Conservation (phyloP, 2,329 filamentous ascomycete genomes). For the Pseudocercospora ulei region DNA sequence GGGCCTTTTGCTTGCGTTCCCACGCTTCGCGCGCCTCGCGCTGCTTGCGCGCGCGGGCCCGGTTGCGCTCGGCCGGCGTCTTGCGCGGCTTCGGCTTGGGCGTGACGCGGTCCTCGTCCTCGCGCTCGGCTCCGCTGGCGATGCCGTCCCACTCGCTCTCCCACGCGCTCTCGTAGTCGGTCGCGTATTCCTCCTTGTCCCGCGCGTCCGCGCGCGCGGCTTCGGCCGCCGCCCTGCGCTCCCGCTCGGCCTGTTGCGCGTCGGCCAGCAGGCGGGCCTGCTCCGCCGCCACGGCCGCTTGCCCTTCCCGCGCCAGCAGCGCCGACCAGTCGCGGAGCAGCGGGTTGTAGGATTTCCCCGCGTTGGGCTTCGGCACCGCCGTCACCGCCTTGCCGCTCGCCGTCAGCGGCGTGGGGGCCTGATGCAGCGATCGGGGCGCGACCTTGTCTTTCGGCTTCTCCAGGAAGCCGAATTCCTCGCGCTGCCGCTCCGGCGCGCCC, state of each 20-base stretch:
- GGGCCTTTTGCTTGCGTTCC: slow-evolving; percentile 63
- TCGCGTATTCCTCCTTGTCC: slow-evolving; percentile 58
- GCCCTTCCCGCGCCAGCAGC: slow-evolving; percentile 62
- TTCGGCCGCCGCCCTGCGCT: slow-evolving; percentile 61
- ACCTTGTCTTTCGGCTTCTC: slow-evolving; percentile 53
- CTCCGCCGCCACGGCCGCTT: slow-evolving; percentile 70
- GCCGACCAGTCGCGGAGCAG: slow-evolving; percentile 75
- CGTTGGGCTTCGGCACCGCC: slow-evolving; percentile 66
- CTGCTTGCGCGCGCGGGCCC: slow-evolving; percentile 77
- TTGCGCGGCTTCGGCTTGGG: slow-evolving; percentile 71
- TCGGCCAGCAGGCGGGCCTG: slow-evolving; percentile 59
- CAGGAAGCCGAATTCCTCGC: slow-evolving; percentile 55
- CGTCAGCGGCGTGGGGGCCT: slow-evolving; percentile 70
- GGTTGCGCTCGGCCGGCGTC: slow-evolving; percentile 77
- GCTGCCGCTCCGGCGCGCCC: slow-evolving; percentile 47
- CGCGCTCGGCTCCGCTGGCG: slow-evolving; percentile 49
- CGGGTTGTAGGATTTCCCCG: slow-evolving; percentile 88
- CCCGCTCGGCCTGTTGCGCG: slow-evolving; percentile 55
- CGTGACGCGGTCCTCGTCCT: slow-evolving; percentile 53
- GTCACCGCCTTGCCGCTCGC: slow-evolving; percentile 70
- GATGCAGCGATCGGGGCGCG: slow-evolving; percentile 63
- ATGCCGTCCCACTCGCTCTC: slow-evolving; percentile 67
- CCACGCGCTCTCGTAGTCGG: slow-evolving; percentile 65
- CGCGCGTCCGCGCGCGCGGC: slow-evolving; percentile 67
- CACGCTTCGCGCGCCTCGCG: slow-evolving; percentile 68